Evolutionary conservation across 768 basidiomycete species (phyloP).

Genomic region (Ramaria sp.): DNA sequence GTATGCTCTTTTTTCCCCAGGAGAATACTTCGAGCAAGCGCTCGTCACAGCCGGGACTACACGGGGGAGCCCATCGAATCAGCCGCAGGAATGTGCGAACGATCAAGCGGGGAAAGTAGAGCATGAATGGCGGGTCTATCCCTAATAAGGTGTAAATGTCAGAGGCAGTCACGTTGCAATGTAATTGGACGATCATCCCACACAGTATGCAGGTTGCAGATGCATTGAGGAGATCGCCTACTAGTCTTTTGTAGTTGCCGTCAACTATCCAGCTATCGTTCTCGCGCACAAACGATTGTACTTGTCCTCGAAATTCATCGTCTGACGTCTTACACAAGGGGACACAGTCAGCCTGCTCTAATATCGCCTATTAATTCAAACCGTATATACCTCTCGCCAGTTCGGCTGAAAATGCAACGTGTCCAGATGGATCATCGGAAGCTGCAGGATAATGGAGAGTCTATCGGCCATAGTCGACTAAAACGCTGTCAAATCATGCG

Average conservation of each 20-base stretch:
- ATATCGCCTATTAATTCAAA: not conserved
- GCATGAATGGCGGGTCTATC: conserved; percentile 53
- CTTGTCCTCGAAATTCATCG: not conserved
- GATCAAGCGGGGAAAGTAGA: conserved; percentile 52
- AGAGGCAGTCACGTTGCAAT: not conserved
- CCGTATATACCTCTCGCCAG: not conserved
- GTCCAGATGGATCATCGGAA: conserved; percentile 5
- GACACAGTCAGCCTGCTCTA: too few relatives aligned
- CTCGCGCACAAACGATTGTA: not conserved
- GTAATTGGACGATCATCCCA: not conserved
- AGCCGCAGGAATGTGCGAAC: conserved; percentile 42
- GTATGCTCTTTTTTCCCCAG: conserved; percentile 33
- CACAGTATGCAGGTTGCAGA: conserved; percentile 1
- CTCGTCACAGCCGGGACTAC: conserved; percentile 42
- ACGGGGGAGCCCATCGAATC: conserved; percentile 24
- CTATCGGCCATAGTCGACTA: conserved; percentile 3
- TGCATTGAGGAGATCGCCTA: not conserved
- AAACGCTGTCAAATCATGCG: not conserved
- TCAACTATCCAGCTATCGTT: conserved; percentile 7
- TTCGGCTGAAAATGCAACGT: not conserved
- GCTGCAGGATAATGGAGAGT: not conserved
- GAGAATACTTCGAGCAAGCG: conserved; percentile 31
- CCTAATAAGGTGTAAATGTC: conserved; percentile 26
- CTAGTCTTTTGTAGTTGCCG: not conserved
- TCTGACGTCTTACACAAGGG: not conserved